Conservation (phyloP, 2,329 filamentous ascomycete genomes). For the Aspergillus sp. region DNA sequence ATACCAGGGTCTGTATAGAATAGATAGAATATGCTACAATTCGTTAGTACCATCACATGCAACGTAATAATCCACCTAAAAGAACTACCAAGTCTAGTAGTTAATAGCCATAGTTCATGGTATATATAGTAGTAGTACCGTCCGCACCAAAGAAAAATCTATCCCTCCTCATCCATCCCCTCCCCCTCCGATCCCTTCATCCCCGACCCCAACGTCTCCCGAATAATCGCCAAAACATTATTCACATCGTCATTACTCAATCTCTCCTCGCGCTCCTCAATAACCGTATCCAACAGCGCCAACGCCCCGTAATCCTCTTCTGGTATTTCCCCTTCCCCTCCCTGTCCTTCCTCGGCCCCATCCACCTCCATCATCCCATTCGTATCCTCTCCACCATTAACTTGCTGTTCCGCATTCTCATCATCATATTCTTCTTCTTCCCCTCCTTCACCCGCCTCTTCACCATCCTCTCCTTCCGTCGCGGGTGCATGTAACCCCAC, state of each 20-base stretch:
- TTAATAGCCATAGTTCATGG: neutral
- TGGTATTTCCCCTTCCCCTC: slow-evolving; percentile 20
- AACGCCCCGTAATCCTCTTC: slow-evolving; percentile 36
- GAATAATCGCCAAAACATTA: slow-evolving; percentile 39
- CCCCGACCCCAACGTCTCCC: slow-evolving; percentile 32
- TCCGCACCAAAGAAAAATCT: neutral
- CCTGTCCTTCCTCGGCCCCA: slow-evolving; percentile 18
- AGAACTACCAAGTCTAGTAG: neutral
- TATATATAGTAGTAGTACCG: neutral
- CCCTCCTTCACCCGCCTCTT: slow-evolving; percentile 16
- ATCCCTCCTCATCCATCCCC: neutral
- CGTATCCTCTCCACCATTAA: slow-evolving; percentile 10
- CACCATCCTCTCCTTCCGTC: slow-evolving; percentile 22
- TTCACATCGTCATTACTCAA: slow-evolving; percentile 41
- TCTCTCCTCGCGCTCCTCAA: slow-evolving; percentile 47
- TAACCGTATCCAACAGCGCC: slow-evolving; percentile 42
- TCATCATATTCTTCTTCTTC: neutral
- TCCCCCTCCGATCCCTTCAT: neutral
- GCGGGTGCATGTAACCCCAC: slow-evolving; percentile 32
- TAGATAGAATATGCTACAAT: neutral
- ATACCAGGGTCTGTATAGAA: slow-evolving; percentile 6
- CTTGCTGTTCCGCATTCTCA: slow-evolving; percentile 4
- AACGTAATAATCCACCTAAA: neutral
- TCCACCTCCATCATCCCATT: slow-evolving; percentile 12
- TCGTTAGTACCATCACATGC: neutral